Base-by-base conservation (phyloP, 1,139 yeast genomes). In the Taphrina deformans region DNA sequence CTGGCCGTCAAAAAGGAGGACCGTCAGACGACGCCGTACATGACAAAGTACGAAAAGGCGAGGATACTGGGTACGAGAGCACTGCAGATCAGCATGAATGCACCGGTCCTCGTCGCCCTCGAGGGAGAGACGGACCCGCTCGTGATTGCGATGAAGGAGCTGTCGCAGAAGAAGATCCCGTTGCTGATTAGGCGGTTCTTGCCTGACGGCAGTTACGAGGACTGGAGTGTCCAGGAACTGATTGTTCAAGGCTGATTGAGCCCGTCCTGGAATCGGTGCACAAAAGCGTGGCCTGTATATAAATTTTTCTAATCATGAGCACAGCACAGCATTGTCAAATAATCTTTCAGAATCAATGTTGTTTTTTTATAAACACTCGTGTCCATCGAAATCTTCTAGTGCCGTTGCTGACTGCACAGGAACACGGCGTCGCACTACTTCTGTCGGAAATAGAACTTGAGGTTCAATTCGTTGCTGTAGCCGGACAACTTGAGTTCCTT, bases 61-160 rank as follows among this genome's bases (percentile, higher is more conserved):
- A 85, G 99, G 78, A 90, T 93, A 68, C 82, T 93, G 72, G 99
- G 99, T 38, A 93, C 99, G 10, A 84, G 99, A 72, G 98, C 99
- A 0, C 80, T 93, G 70, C 99, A 93, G 77, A 93, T 93, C 71
- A 89, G 97, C 38, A 89, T 93, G 88, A 93, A 93, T 75, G 99
- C 99, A 0, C 99, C 99, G 1, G 99, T 93, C 3, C 83, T 93
- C 75, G 99, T 95, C 53, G 99, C 95, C 73, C 84, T 93, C 68
- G 99, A 93, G 78, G 99, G 99, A 73, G 99, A 95, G 77, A 93
- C 99, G 6, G 99, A 93, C 76, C 99, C 99, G n/a, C 80, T 93
- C 74, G 97, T 92, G 76, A 93, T 93, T 68, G 97, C 99, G 68
- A 88, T 91, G 91, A 93, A 95, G 77, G 99, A 93, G 77, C 82